Evolutionary conservation across 2,329 filamentous ascomycete species (phyloP).

Genomic region (Cladosporium halotolerans): DNA sequence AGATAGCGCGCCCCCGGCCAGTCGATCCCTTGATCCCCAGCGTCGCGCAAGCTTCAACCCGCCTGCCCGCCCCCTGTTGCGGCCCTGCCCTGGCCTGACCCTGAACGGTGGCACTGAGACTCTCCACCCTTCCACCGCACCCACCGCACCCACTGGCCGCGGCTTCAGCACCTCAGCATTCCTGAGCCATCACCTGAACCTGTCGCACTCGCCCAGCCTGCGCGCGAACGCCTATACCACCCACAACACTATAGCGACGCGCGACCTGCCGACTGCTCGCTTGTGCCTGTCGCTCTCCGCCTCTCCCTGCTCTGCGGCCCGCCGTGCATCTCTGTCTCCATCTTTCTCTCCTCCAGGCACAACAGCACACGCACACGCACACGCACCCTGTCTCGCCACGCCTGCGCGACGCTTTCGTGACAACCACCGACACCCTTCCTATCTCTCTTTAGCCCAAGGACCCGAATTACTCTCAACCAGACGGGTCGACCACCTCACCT

Average conservation of each 20-base stretch:
- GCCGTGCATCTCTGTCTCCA: slow-evolving; percentile 4
- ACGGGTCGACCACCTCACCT: too few species aligned
- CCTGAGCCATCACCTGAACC: too few species aligned
- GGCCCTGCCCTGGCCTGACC: not conserved
- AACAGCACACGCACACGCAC: not conserved
- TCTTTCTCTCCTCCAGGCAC: slow-evolving; percentile 4
- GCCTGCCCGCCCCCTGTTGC: not conserved
- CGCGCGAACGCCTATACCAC: slow-evolving; percentile 5
- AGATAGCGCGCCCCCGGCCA: not conserved
- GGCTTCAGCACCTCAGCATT: too few species aligned
- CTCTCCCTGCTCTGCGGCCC: slow-evolving; percentile 2
- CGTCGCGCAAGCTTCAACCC: not conserved
- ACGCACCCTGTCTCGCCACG: not conserved
- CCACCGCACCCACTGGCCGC: not conserved
- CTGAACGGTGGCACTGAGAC: not conserved
- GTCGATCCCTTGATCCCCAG: not conserved
- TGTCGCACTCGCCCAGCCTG: not conserved
- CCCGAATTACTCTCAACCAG: too few species aligned
- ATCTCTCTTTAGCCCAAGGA: too few species aligned
- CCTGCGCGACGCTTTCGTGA: too few species aligned
- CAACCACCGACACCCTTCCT: too few species aligned
- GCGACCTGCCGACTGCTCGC: not conserved
- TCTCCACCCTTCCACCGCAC: not conserved
- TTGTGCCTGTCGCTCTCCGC: not conserved
- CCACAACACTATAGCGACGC: not conserved